phyloP scores from a whole-genome alignment of 345 rosid species.

The Gossypium herbaceum region DNA sequence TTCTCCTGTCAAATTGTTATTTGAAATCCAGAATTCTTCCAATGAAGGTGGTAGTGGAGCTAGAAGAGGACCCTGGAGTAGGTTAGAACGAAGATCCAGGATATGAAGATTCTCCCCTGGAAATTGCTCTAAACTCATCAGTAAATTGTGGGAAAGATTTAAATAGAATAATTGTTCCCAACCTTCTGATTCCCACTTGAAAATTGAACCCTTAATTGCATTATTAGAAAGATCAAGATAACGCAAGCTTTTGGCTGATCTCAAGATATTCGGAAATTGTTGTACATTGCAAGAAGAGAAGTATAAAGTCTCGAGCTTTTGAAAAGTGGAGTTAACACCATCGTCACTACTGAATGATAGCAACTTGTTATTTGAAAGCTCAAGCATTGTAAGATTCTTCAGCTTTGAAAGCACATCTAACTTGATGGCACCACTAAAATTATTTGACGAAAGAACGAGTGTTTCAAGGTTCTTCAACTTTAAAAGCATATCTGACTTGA shows the following conservation, averaged over 20 bases:
- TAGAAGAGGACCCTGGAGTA: background rate
- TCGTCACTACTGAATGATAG: too few relatives aligned
- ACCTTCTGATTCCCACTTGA: background rate
- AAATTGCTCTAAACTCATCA: background rate
- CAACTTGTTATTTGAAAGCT: too few relatives aligned
- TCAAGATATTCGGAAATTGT: background rate
- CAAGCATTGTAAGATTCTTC: too few relatives aligned
- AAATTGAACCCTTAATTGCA: background rate
- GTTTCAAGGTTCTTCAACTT: too few relatives aligned
- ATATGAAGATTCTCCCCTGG: background rate
- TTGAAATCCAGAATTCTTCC: background rate
- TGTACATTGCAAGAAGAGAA: background rate
- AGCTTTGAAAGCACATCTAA: background rate
- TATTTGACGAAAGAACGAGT: too few relatives aligned
- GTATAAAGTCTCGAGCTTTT: background rate
- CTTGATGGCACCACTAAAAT: too few relatives aligned
- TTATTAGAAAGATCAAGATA: background rate
- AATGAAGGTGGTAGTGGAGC: background rate
- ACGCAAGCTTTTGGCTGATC: background rate
- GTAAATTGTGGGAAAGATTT: background rate
- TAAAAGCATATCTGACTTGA: too few relatives aligned
- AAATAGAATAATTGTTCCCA: background rate
- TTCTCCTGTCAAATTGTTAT: slow-evolving; percentile 15
- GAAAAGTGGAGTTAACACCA: background rate
- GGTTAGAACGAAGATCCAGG: slow-evolving; percentile 11